These are phyloP conservation scores for Tolypocladium endophyticum DNA, from an alignment of 2,329 filamentous ascomycete species.

Conservation along the genomic window DNA sequence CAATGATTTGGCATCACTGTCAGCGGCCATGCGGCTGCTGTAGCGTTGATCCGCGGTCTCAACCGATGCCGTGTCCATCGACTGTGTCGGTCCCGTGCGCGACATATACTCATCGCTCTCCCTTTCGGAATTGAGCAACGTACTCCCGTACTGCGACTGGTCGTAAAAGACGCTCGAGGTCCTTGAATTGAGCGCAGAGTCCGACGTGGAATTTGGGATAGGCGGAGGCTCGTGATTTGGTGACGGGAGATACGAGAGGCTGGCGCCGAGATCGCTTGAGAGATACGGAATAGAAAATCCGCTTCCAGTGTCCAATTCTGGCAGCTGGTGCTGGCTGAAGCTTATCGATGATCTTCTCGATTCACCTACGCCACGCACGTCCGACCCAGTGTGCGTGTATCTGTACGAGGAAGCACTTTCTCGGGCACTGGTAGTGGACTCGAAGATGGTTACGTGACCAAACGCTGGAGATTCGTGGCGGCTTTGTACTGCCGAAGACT, in stretches of 20 bases:
- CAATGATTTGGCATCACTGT: conserved; percentile 24
- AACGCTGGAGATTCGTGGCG: conserved; percentile 15
- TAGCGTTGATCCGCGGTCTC: conserved; percentile 29
- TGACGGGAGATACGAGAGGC: conserved; percentile 21
- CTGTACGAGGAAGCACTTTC: not conserved
- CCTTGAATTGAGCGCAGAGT: conserved; percentile 27
- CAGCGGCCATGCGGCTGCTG: conserved; percentile 23
- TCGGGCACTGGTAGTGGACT: conserved; percentile 7
- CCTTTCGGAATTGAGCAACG: conserved; percentile 31
- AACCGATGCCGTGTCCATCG: conserved; percentile 34
- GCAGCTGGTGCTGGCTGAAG: conserved; percentile 29
- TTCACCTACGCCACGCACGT: conserved; percentile 12
- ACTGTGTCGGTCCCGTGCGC: conserved; percentile 33
- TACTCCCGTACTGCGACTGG: conserved; percentile 26
- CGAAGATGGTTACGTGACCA: conserved; percentile 22
- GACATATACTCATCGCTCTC: conserved; percentile 34
- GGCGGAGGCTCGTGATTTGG: conserved; percentile 42
- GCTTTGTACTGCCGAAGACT: conserved; percentile 17
- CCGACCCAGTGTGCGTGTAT: conserved; percentile 2
- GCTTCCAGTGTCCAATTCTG: conserved; percentile 39
- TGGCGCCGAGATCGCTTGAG: conserved; percentile 19
- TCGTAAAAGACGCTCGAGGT: conserved; percentile 29
- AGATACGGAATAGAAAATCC: conserved; percentile 40
- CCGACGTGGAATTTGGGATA: conserved; percentile 28
- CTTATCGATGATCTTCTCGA: conserved; percentile 15